These are phyloP conservation scores for Pontederia paniculata DNA, from an alignment of 176 grass and related monocot species.

Conservation along the genomic window DNA sequence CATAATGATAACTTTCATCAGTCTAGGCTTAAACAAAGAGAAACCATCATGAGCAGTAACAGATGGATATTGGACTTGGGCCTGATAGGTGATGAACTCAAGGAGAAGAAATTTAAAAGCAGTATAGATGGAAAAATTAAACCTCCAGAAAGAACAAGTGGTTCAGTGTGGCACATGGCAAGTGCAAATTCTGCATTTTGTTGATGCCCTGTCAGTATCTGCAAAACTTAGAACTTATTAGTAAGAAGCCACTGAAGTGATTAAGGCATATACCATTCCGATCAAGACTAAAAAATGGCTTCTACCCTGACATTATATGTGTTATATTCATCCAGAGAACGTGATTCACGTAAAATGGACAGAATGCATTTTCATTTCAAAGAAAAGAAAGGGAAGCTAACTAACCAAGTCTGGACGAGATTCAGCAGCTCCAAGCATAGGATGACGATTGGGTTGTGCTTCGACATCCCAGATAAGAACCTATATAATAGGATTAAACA, in stretches of 20 bases:
- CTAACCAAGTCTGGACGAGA: conserved; percentile 76
- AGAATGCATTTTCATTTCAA: too few species aligned
- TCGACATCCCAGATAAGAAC: conserved; percentile 97
- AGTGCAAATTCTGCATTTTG: conserved; percentile 93
- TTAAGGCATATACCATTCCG: background rate
- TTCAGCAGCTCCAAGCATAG: conserved; percentile 48
- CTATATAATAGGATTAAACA: conserved; percentile 24
- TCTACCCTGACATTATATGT: background rate
- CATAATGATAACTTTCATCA: too few species aligned
- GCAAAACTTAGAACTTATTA: conserved; percentile 14
- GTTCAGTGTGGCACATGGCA: conserved; percentile 87
- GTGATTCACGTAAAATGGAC: too few species aligned
- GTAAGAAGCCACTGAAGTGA: background rate
- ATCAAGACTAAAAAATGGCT: background rate
- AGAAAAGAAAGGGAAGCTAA: background rate
- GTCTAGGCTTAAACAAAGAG: too few species aligned
- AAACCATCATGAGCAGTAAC: too few species aligned
- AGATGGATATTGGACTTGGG: too few species aligned
- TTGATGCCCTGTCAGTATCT: conserved; percentile 83
- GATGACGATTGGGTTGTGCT: conserved; percentile 71
- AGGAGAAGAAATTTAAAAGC: background rate
- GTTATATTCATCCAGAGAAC: too few species aligned
- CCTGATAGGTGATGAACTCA: too few species aligned
- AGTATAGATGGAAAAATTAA: conserved; percentile 4
- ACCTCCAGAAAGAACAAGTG: conserved; percentile 95